Percentiles rank a stretch among this genome's conserved stretches.
These are phyloP conservation scores for Starmerella apis DNA, from an alignment of 805 yeast species.

Conservation along the genomic window DNA sequence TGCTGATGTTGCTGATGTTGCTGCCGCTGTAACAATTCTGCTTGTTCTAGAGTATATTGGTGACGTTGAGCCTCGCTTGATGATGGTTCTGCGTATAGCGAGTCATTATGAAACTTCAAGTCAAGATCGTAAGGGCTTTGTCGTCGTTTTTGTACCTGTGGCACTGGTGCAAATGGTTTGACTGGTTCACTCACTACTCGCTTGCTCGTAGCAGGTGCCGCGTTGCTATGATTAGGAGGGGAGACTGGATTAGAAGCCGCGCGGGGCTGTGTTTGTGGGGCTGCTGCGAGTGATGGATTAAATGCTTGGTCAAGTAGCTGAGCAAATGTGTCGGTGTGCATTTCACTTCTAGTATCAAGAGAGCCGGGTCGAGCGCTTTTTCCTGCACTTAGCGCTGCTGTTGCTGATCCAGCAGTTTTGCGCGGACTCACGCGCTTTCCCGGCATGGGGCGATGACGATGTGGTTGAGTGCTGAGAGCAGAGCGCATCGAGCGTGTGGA, in stretches of 20 bases:
- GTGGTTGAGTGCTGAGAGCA: conserved; percentile 11
- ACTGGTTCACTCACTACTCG: conserved; percentile 12
- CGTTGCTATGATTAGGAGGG: neutral
- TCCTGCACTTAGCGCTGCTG: neutral
- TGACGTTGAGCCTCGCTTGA: neutral
- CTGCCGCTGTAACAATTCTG: neutral
- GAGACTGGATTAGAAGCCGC: neutral
- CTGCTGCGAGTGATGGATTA: conserved; percentile 9
- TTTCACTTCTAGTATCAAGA: neutral
- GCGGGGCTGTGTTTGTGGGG: conserved; percentile 2
- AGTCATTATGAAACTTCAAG: neutral
- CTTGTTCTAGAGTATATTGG: too few relatives aligned
- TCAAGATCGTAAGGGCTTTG: conserved; percentile 2
- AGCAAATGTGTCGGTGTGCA: conserved; percentile 26
- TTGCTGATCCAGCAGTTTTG: neutral
- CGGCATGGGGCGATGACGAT: neutral
- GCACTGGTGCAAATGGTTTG: neutral
- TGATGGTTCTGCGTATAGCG: neutral
- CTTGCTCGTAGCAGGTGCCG: conserved; percentile 5
- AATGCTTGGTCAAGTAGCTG: conserved; percentile 30
- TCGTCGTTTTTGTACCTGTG: neutral
- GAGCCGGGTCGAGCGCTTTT: neutral
- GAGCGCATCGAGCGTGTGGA: conserved; percentile 13
- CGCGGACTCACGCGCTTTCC: conserved; percentile 5
- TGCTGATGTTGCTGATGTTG: neutral